Conservation (phyloP, 2,329 filamentous ascomycete genomes). For the Penicillium oxalicum region DNA sequence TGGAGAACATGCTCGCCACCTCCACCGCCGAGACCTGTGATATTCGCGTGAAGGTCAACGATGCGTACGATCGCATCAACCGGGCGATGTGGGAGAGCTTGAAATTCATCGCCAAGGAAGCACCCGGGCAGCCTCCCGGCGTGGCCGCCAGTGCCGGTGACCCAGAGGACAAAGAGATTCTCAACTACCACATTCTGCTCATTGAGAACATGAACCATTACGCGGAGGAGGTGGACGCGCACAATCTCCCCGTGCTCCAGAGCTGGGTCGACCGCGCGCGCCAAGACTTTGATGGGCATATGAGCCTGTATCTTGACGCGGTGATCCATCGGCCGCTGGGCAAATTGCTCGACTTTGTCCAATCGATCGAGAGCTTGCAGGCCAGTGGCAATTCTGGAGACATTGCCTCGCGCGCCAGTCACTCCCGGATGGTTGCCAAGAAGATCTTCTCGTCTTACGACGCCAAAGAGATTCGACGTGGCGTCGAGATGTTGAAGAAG, state of each 20-base stretch:
- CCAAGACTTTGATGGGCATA: slow-evolving; percentile 76
- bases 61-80: slow-evolving; percentile 81
- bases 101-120: slow-evolving; percentile 81
- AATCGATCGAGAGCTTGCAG: slow-evolving; percentile 72
- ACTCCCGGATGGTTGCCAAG: slow-evolving; percentile 75
- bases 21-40: slow-evolving; percentile 52
- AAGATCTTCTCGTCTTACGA: slow-evolving; percentile 79
- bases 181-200: slow-evolving; percentile 94
- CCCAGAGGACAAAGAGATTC: slow-evolving; percentile 86
- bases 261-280: slow-evolving; percentile 76
- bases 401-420: slow-evolving; percentile 74
- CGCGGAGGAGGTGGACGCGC: slow-evolving; percentile 78
- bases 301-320: slow-evolving; percentile 77
- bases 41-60: slow-evolving; percentile 72
- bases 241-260: slow-evolving; percentile 67
- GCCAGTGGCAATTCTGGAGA: slow-evolving; percentile 49
- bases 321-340: slow-evolving; percentile 85
- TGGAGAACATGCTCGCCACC: slow-evolving; percentile 74
- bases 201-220: slow-evolving; percentile 99
- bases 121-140: slow-evolving; percentile 51
- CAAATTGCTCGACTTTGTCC: slow-evolving; percentile 84
- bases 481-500: slow-evolving; percentile 83
- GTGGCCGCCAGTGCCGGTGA: slow-evolving; percentile 50
- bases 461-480: slow-evolving; percentile 75
- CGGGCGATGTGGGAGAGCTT: slow-evolving; percentile 96